A percentile compares a stretch with the other conserved stretches of the same genome.
These are phyloP conservation scores for Rhodotorula sp. DNA, from an alignment of 1,284 basidiomycete genomes.

Conservation along the genomic window DNA sequence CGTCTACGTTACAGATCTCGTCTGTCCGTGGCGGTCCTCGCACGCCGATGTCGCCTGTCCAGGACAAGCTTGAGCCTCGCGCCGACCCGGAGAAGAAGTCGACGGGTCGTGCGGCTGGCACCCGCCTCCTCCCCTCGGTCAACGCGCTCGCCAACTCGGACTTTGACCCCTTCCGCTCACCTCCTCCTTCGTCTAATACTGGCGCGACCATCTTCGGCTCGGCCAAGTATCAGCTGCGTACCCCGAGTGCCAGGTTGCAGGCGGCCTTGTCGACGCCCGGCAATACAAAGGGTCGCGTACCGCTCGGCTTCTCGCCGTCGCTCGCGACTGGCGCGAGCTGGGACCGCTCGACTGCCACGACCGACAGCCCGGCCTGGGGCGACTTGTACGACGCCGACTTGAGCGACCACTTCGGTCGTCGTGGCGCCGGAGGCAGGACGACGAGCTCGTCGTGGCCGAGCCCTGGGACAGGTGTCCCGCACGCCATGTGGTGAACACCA, in stretches of 20 bases:
- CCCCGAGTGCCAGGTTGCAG: conserved; percentile 18
- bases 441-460: background rate
- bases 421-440: background rate
- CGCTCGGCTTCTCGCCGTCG: conserved; percentile 25
- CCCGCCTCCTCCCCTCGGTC: conserved; percentile 33
- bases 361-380: background rate
- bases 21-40: conserved; percentile 34
- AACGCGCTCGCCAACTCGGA: conserved; percentile 29
- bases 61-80: conserved; percentile 14
- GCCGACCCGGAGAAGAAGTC: conserved; percentile 37
- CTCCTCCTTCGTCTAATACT: conserved; percentile 19
- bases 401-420: background rate
- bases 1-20: conserved; percentile 18
- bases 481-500: background rate
- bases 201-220: background rate
- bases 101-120: conserved; percentile 12
- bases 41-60: conserved; percentile 31
- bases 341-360: conserved; percentile 7
- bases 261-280: conserved; percentile 18
- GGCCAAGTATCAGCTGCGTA: conserved; percentile 10
- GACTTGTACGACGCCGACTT: background rate
- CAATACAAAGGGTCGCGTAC: conserved; percentile 12
- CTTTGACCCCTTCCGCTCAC: conserved; percentile 36
- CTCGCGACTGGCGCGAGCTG: conserved; percentile 17
- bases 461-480: background rate